Conservation (phyloP, 164 flowering plant genomes). For the Vitis rotundifolia region DNA sequence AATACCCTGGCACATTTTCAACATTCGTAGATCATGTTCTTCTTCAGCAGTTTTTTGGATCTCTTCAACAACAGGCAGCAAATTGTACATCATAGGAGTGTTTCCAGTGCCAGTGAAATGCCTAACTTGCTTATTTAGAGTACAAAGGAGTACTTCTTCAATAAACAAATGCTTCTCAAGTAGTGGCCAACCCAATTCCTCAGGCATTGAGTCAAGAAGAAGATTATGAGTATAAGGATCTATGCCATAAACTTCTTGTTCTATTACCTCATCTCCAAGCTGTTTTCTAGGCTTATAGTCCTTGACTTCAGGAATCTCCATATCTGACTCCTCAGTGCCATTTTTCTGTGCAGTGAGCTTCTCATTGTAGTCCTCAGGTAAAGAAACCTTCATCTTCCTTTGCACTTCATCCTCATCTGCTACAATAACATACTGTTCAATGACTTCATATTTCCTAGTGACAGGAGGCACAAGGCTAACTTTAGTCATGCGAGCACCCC, state of each 20-base stretch:
- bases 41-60: slow-evolving; percentile 56
- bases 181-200: slow-evolving; percentile 78
- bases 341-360: slow-evolving; percentile 78
- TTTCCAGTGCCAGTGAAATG: slow-evolving; percentile 81
- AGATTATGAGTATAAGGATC: slow-evolving; percentile 99
- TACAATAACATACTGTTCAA: slow-evolving; percentile 82
- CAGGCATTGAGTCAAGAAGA: slow-evolving; percentile 95
- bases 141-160: slow-evolving; percentile 82
- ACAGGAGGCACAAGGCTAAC: slow-evolving; percentile 98
- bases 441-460: slow-evolving; percentile 96
- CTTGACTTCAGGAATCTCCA: slow-evolving; percentile 98
- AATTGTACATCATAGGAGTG: slow-evolving; percentile 77
- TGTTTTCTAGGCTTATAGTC: slow-evolving; percentile 87
- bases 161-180: slow-evolving; percentile 79
- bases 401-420: slow-evolving; percentile 92
- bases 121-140: slow-evolving; percentile 78
- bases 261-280: slow-evolving; percentile 91
- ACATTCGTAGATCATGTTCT: slow-evolving; percentile 42
- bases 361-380: slow-evolving; percentile 94
- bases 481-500: slow-evolving; percentile 99
- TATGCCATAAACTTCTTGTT: slow-evolving; percentile 98
- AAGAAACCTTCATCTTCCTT: slow-evolving; percentile 88
- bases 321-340: slow-evolving; percentile 84
- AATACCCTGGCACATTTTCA: slow-evolving; percentile 62
- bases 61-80: slow-evolving; percentile 87